Conservation (phyloP, 1,139 yeast genomes). For the Saccharomyces hybrid region DNA sequence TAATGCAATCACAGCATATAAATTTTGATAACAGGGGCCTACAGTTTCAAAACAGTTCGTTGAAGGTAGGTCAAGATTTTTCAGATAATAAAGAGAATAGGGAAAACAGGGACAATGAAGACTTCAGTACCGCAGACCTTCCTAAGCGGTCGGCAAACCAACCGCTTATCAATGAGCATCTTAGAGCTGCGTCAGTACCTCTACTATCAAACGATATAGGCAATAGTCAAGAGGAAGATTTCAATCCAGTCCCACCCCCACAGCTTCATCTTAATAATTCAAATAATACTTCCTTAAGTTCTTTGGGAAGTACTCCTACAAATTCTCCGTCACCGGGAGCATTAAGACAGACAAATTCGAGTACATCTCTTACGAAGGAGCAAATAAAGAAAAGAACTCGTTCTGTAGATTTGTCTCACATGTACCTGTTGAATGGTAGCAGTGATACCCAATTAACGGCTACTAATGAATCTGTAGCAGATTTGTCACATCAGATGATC, state of each 20-base stretch:
- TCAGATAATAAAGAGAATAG: neutral
- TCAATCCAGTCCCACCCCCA: neutral
- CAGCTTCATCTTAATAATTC: neutral
- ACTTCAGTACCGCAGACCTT: neutral
- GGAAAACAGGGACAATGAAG: neutral
- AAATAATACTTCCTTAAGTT: neutral
- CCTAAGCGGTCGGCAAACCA: neutral
- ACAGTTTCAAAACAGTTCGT: neutral
- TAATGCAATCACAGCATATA: slow-evolving; percentile 9
- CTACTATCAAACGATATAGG: neutral
- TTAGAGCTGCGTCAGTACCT: neutral
- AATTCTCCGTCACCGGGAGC: neutral
- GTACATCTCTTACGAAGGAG: neutral
- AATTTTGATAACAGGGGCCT: neutral
- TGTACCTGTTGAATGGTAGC: slow-evolving; percentile 32
- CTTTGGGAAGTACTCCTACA: neutral
- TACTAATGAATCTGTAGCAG: slow-evolving; percentile 36
- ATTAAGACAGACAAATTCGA: neutral
- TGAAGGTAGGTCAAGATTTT: neutral
- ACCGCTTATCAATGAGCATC: neutral
- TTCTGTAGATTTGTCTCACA: slow-evolving; percentile 36
- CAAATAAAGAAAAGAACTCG: slow-evolving; percentile 22
- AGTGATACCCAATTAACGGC: slow-evolving; percentile 34
- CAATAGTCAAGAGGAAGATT: neutral
- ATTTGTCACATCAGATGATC: slow-evolving; percentile 34